Percentiles rank a stretch among this genome's conserved stretches.
These are phyloP conservation scores for Metarhizium rileyi DNA, from an alignment of 2,329 filamentous ascomycete genomes.

Conservation along the genomic window DNA sequence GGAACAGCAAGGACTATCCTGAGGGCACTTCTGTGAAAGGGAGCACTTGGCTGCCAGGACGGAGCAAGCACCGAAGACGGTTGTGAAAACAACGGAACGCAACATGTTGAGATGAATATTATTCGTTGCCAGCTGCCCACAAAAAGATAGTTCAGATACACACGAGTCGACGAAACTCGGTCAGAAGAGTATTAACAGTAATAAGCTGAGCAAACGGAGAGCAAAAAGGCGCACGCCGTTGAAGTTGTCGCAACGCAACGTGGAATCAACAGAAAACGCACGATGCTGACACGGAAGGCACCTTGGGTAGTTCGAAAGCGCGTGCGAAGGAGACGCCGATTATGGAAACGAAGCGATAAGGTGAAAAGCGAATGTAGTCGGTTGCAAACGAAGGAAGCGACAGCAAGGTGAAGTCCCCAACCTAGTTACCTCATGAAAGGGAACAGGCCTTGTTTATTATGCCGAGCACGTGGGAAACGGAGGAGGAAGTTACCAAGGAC, in stretches of 20 bases:
- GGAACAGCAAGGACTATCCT: slow-evolving; percentile 67
- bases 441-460: not conserved
- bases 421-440: not conserved
- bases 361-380: slow-evolving; percentile 4
- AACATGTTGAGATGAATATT: slow-evolving; percentile 18
- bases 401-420: not conserved
- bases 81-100: slow-evolving; percentile 19
- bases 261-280: not conserved
- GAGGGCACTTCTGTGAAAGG: slow-evolving; percentile 53
- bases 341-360: not conserved
- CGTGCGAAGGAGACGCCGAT: not conserved
- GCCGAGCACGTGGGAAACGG: not conserved
- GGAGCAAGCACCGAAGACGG: slow-evolving; percentile 23
- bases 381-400: not conserved
- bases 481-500: not conserved
- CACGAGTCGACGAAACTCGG: not conserved
- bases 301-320: too few species aligned
- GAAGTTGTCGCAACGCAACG: not conserved
- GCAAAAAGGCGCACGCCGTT: not conserved
- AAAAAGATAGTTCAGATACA: not conserved
- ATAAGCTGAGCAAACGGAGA: not conserved
- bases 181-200: not conserved
- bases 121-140: not conserved
- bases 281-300: not conserved
- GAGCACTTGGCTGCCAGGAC: slow-evolving; percentile 32